Evolutionary conservation across 108 stramenopile species (phyloP).

Genomic region (Schizochytrium sp.): DNA sequence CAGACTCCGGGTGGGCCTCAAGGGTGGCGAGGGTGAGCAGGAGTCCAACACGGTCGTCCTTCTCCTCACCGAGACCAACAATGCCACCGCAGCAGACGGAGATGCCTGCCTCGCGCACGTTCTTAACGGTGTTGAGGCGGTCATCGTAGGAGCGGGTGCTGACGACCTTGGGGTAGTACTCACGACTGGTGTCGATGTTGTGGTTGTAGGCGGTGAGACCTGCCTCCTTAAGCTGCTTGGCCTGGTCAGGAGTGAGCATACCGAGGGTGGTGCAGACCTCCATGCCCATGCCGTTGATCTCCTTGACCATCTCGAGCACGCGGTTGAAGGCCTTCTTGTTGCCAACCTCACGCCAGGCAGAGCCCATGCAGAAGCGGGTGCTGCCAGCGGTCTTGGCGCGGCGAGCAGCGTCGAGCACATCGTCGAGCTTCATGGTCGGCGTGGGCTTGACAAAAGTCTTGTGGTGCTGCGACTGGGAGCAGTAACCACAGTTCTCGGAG

Average conservation of each 20-base stretch:
- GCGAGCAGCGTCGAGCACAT: conserved; percentile 91
- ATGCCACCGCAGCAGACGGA: conserved; percentile 98
- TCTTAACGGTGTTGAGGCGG: conserved; percentile 92
- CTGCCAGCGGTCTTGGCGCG: conserved; percentile 95
- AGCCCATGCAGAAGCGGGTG: conserved; percentile 98
- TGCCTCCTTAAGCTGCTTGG: conserved; percentile 93
- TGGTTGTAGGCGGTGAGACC: conserved; percentile 97
- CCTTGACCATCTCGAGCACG: conserved; percentile 93
- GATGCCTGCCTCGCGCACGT: conserved; percentile 95
- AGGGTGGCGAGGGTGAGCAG: conserved; percentile 93
- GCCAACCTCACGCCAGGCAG: conserved; percentile 96
- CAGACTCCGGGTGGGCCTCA: conserved; percentile 94
- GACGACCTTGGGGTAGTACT: conserved; percentile 95
- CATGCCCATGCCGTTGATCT: conserved; percentile 92
- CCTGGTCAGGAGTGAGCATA: conserved; percentile 95
- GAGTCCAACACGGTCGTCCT: conserved; percentile 90
- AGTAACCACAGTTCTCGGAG: conserved; percentile 96
- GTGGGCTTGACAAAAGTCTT: conserved; percentile 98
- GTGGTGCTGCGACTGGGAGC: conserved; percentile 92
- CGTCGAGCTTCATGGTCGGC: conserved; percentile 92
- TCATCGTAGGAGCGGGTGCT: conserved; percentile 93
- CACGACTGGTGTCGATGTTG: conserved; percentile 95
- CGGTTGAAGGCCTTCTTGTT: conserved; percentile 97
- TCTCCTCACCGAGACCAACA: conserved; percentile 92
- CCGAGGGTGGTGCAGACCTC: conserved; percentile 94